Evolutionary conservation across 2,329 filamentous ascomycete genomes (phyloP).

Genomic region (Trichoderma sp.): DNA sequence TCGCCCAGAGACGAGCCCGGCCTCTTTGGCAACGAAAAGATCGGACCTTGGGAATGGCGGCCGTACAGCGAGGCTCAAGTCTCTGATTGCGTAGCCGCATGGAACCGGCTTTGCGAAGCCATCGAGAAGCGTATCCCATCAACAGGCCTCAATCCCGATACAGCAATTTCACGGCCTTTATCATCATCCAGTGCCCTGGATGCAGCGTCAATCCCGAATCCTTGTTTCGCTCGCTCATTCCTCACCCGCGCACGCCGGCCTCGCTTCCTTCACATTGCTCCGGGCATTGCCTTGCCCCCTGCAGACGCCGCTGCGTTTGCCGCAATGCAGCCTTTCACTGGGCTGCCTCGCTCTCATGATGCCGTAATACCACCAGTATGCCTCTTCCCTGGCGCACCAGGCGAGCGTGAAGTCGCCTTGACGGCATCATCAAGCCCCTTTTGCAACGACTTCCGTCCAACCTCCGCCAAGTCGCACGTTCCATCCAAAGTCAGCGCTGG

Average conservation of each 20-base stretch:
- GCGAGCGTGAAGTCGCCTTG: background rate
- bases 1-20: conserved; percentile 31
- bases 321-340: background rate
- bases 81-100: conserved; percentile 32
- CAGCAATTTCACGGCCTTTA: background rate
- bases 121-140: conserved; percentile 3
- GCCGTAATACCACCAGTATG: conserved; percentile 5
- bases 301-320: background rate
- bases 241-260: conserved; percentile 26
- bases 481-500: background rate
- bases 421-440: background rate
- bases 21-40: conserved; percentile 30
- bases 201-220: background rate
- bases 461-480: background rate
- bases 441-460: background rate
- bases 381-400: background rate
- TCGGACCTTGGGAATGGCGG: conserved; percentile 35
- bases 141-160: background rate
- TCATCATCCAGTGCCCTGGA: background rate
- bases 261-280: conserved; percentile 22
- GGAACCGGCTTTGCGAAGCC: conserved; percentile 33
- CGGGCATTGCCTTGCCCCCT: conserved; percentile 25
- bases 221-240: conserved; percentile 27
- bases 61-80: conserved; percentile 39
- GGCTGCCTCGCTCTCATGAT: background rate